These are phyloP conservation scores for Rosellinia necatrix DNA, from an alignment of 2,329 filamentous ascomycete genomes.

Conservation along the genomic window DNA sequence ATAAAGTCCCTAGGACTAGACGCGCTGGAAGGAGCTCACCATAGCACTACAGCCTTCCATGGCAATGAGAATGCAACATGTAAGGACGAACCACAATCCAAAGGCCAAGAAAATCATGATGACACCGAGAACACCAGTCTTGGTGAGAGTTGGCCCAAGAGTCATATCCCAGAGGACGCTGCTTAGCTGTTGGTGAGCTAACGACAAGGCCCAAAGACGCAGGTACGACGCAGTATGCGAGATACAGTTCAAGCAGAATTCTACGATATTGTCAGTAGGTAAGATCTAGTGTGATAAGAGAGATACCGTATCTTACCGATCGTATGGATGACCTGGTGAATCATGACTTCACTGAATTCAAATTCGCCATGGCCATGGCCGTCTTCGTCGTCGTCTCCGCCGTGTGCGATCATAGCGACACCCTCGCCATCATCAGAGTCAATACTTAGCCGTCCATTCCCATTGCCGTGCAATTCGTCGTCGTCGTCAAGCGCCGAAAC, in stretches of 20 bases:
- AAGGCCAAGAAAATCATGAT: conserved; percentile 83
- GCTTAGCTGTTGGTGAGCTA: conserved; percentile 96
- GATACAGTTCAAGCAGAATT: conserved; percentile 99
- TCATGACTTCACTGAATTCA: conserved; percentile 96
- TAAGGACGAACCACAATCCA: conserved; percentile 87
- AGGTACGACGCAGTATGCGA: conserved; percentile 99
- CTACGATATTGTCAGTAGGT: conserved; percentile 47
- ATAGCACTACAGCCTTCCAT: conserved; percentile 86
- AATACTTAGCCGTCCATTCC: conserved; percentile 68
- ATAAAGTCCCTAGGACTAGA: background rate
- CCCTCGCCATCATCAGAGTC: conserved; percentile 71
- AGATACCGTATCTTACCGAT: conserved; percentile 69
- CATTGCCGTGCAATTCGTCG: conserved; percentile 65
- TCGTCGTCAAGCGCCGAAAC: conserved; percentile 92
- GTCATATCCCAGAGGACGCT: conserved; percentile 98
- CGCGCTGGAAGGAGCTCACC: conserved; percentile 42
- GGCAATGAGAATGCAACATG: conserved; percentile 73
- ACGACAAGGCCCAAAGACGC: conserved; percentile 94
- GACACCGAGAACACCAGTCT: conserved; percentile 69
- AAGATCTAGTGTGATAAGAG: background rate
- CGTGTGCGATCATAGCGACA: conserved; percentile 48
- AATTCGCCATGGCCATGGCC: conserved; percentile 95
- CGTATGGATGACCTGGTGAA: conserved; percentile 98
- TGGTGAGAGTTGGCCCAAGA: conserved; percentile 73
- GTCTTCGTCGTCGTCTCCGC: conserved; percentile 70